These are phyloP conservation scores for Castanea mollissima DNA, from an alignment of 306 rosid species.

Conservation along the genomic window DNA sequence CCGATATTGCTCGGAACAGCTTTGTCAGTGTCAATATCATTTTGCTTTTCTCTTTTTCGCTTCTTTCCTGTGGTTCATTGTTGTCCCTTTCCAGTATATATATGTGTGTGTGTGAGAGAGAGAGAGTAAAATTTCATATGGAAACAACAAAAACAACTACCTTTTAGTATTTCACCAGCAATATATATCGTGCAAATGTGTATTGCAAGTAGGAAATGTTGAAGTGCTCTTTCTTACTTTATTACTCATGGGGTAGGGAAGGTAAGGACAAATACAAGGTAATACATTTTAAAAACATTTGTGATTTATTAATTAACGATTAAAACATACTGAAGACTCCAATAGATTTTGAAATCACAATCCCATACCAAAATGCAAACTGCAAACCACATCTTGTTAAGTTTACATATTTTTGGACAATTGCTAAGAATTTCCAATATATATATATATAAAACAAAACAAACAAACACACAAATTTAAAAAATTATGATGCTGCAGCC, in stretches of 20 bases:
- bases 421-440: neutral
- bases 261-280: too few species aligned
- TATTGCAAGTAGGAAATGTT: neutral
- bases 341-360: too few species aligned
- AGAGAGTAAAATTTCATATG: too few species aligned
- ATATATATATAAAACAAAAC: neutral
- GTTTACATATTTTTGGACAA: too few species aligned
- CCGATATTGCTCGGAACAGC: conserved; percentile 16
- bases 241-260: too few species aligned
- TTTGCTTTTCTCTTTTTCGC: conserved; percentile 34
- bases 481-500: neutral
- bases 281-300: too few species aligned
- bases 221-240: too few species aligned
- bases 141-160: neutral
- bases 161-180: neutral
- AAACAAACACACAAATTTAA: neutral
- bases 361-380: too few species aligned
- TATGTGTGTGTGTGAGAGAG: too few species aligned
- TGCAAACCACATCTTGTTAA: too few species aligned
- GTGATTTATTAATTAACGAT: too few species aligned
- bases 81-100: conserved; percentile 14
- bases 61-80: conserved; percentile 20
- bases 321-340: too few species aligned
- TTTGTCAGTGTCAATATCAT: conserved; percentile 17
- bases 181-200: neutral